These are phyloP conservation scores for Diplosphaera chodatii DNA, from an alignment of 139 green algal genomes.

Conservation along the genomic window DNA sequence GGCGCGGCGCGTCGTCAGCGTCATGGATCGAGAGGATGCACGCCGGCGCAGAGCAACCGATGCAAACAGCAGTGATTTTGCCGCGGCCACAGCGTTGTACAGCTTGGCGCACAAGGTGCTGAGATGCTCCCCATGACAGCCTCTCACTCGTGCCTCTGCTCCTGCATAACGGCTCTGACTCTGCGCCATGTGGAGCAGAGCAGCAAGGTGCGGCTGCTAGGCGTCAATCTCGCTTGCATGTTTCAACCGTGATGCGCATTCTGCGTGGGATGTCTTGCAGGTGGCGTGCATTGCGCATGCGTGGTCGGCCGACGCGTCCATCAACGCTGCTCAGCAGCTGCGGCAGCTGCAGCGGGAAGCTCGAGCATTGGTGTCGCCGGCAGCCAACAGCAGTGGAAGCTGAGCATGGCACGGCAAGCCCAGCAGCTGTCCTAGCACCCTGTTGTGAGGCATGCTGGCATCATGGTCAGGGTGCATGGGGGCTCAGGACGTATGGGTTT, in stretches of 20 bases:
- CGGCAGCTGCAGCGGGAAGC: background rate
- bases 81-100: conserved; percentile 6
- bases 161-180: too few species aligned
- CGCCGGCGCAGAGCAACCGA: background rate
- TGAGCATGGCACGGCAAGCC: too few species aligned
- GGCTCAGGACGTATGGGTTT: too few species aligned
- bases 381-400: too few species aligned
- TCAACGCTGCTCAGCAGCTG: background rate
- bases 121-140: background rate
- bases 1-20: background rate
- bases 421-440: too few species aligned
- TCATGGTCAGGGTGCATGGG: too few species aligned
- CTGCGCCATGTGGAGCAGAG: too few species aligned
- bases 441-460: too few species aligned
- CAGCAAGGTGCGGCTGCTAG: too few species aligned
- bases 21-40: conserved; percentile 11
- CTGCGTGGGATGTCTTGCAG: background rate
- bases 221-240: too few species aligned
- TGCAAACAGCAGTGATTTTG: background rate
- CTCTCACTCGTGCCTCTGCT: too few species aligned
- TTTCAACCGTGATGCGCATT: too few species aligned
- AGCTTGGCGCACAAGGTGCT: conserved; percentile 16
- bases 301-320: background rate
- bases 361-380: background rate
- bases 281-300: conserved; percentile 3